A percentile compares a stretch with the other conserved stretches of the same genome.
These are phyloP conservation scores for Fomitopsis schrenkii DNA, from an alignment of 1,284 basidiomycete genomes.

Conservation along the genomic window DNA sequence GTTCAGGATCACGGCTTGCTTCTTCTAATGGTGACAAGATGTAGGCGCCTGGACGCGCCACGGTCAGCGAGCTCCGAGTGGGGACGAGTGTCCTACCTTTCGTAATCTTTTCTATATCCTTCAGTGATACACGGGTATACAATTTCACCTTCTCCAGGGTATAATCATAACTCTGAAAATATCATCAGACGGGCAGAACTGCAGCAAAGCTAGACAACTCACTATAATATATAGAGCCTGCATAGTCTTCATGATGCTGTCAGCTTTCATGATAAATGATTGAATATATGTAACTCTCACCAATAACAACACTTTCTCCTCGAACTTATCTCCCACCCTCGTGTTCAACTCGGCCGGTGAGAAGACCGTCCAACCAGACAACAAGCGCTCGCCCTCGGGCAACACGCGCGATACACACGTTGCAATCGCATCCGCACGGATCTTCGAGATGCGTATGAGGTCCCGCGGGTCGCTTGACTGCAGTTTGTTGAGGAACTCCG, in stretches of 20 bases:
- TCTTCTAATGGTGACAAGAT: slow-evolving; percentile 90
- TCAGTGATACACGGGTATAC: slow-evolving; percentile 86
- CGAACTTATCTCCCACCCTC: slow-evolving; percentile 73
- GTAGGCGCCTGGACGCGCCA: slow-evolving; percentile 64
- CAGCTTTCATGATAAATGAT: not conserved
- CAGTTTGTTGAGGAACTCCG: slow-evolving; percentile 84
- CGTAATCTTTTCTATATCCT: slow-evolving; percentile 77
- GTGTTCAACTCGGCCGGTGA: slow-evolving; percentile 76
- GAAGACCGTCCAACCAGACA: slow-evolving; percentile 91
- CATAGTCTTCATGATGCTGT: slow-evolving; percentile 40
- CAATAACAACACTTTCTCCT: slow-evolving; percentile 90
- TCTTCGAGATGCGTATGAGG: slow-evolving; percentile 81
- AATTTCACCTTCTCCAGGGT: slow-evolving; percentile 86
- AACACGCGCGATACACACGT: slow-evolving; percentile 81
- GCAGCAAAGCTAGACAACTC: slow-evolving; percentile 17
- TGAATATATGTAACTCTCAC: slow-evolving; percentile 41
- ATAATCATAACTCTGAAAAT: slow-evolving; percentile 80
- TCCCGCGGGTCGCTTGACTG: slow-evolving; percentile 89
- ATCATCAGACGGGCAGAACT: not conserved
- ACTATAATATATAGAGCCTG: slow-evolving; percentile 68
- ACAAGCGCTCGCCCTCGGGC: slow-evolving; percentile 72
- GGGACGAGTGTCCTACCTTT: slow-evolving; percentile 52
- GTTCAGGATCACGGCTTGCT: slow-evolving; percentile 77
- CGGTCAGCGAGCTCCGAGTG: not conserved
- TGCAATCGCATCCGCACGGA: slow-evolving; percentile 88